A percentile compares a stretch with the other conserved stretches of the same genome.
Evolutionary conservation across 805 yeast species (phyloP).

Genomic region (Hanseniaspora lachancei): DNA sequence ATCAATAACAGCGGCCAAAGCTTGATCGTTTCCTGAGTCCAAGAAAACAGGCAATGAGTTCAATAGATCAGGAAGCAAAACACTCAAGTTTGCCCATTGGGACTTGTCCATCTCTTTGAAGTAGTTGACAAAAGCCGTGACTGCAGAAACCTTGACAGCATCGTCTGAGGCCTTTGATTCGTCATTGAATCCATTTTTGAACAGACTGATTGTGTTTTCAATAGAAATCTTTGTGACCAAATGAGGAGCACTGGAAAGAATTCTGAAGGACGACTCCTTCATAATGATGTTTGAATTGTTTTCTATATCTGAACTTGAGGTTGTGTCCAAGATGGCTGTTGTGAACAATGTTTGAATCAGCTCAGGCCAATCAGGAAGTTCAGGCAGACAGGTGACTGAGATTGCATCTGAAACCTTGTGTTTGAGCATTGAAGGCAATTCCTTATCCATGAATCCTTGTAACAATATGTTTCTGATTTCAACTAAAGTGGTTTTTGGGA

Average conservation of each 20-base stretch:
- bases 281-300: constrained; percentile 36
- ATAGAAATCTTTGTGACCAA: constrained; percentile 50
- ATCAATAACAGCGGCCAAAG: constrained; percentile 79
- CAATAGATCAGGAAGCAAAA: constrained; percentile 68
- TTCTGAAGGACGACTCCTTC: constrained; percentile 84
- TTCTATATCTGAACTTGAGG: not conserved
- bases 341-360: constrained; percentile 60
- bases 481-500: constrained; percentile 42
- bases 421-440: constrained; percentile 55
- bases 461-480: constrained; percentile 57
- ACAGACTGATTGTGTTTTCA: constrained; percentile 48
- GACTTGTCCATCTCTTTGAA: constrained; percentile 70
- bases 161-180: constrained; percentile 33
- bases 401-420: constrained; percentile 90
- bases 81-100: constrained; percentile 64
- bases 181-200: constrained; percentile 73
- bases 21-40: constrained; percentile 62
- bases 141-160: constrained; percentile 79
- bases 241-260: constrained; percentile 72
- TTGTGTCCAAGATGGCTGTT: constrained; percentile 34
- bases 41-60: constrained; percentile 79
- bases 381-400: constrained; percentile 76
- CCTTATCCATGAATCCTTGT: constrained; percentile 58
- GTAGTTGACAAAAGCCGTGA: constrained; percentile 82
- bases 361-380: constrained; percentile 58